phyloP scores from a whole-genome alignment of 257 asterid species.

The Solanum microdontum region DNA sequence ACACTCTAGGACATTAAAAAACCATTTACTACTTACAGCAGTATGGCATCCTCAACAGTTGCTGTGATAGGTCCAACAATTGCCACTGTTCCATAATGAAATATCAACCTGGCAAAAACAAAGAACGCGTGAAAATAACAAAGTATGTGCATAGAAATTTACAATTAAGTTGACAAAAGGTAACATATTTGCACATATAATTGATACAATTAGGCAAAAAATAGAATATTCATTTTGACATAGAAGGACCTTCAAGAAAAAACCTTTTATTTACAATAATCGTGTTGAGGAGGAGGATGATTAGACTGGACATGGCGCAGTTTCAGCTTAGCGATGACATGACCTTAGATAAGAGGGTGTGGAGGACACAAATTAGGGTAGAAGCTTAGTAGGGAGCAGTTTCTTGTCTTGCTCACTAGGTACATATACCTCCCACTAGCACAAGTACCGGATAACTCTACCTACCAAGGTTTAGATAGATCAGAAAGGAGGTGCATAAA shows the following conservation, averaged over 20 bases:
- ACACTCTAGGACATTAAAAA: neutral
- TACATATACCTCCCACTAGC: neutral
- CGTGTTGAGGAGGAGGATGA: neutral
- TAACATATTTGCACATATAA: neutral
- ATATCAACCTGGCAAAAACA: constrained; percentile 47
- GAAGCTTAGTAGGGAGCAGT: neutral
- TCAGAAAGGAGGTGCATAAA: neutral
- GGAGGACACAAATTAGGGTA: neutral
- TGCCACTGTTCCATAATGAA: constrained; percentile 86
- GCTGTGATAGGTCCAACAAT: constrained; percentile 83
- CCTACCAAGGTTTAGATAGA: neutral
- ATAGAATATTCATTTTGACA: neutral
- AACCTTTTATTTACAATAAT: neutral
- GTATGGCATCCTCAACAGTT: constrained; percentile 77
- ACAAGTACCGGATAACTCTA: neutral
- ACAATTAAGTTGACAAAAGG: neutral
- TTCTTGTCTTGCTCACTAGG: neutral
- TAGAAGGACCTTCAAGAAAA: neutral
- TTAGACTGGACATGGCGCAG: neutral
- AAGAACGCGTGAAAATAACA: neutral
- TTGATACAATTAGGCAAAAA: neutral
- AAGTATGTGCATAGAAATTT: neutral
- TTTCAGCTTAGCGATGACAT: neutral
- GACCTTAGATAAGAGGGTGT: neutral
- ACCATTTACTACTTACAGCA: constrained; percentile 56